phyloP scores from a whole-genome alignment of 768 basidiomycete species.

The Panaeolus papilionaceus region DNA sequence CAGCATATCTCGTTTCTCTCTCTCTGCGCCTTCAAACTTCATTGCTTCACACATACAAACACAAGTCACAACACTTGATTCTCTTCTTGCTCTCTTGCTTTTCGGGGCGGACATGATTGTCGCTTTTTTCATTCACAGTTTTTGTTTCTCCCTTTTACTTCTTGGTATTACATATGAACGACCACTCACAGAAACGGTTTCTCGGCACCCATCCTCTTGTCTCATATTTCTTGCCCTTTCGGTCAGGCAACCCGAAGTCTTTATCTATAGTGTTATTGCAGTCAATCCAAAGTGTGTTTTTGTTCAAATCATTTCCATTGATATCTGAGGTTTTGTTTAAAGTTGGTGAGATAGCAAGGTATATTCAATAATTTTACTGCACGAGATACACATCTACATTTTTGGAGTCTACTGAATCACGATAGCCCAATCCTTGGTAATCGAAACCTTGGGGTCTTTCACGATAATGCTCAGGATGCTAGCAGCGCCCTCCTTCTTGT shows the following conservation, averaged over 20 bases:
- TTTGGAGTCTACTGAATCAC: conserved; percentile 32
- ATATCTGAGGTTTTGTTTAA: no score
- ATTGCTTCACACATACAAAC: conserved; percentile 11
- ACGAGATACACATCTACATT: conserved; percentile 14
- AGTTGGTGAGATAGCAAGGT: neutral
- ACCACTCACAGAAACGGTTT: conserved; percentile 11
- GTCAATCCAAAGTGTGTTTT: conserved; percentile 14
- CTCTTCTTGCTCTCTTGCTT: conserved; percentile 7
- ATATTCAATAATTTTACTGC: neutral
- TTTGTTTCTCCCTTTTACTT: conserved; percentile 6
- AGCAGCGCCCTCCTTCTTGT: conserved; percentile 67
- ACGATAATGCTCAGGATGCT: conserved; percentile 65
- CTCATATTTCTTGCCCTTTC: conserved; percentile 18
- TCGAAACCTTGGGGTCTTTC: conserved; percentile 69
- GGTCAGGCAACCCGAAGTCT: conserved; percentile 14
- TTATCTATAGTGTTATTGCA: conserved; percentile 19
- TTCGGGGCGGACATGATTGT: conserved; percentile 14
- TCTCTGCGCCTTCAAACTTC: neutral
- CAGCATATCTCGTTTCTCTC: conserved; percentile 2
- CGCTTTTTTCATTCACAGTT: neutral
- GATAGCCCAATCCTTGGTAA: conserved; percentile 73
- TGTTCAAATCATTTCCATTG: neutral
- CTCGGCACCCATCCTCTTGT: neutral
- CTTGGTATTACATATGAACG: conserved; percentile 9
- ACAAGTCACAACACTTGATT: conserved; percentile 9